Percentiles rank a stretch among this genome's conserved stretches.
These are phyloP conservation scores for Arthroderma uncinatum DNA, from an alignment of 2,329 filamentous ascomycete genomes.

Conservation along the genomic window DNA sequence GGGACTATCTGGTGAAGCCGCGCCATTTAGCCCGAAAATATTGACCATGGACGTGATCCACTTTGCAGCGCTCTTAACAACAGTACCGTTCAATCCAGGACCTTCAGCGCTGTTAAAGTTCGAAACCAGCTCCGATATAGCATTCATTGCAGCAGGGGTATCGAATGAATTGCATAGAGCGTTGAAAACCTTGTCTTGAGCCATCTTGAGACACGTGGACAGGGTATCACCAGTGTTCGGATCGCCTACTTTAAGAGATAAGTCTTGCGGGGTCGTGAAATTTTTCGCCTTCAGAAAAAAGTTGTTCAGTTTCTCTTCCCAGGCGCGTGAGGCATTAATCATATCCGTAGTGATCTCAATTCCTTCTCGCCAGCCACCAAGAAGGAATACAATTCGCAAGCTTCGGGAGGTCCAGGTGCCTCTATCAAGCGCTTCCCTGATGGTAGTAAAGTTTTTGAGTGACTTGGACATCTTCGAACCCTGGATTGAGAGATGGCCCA, in stretches of 20 bases:
- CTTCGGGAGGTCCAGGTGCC: conserved; percentile 65
- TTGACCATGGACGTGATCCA: conserved; percentile 78
- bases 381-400: conserved; percentile 77
- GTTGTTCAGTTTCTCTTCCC: conserved; percentile 69
- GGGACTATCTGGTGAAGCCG: conserved; percentile 24
- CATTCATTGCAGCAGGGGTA: conserved; percentile 64
- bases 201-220: background rate
- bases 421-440: conserved; percentile 62
- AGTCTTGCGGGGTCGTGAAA: conserved; percentile 23
- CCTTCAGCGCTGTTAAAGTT: conserved; percentile 54
- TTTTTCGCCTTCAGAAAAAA: conserved; percentile 52
- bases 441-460: conserved; percentile 91
- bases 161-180: conserved; percentile 77
- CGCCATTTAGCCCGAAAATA: conserved; percentile 61
- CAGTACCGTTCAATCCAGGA: conserved; percentile 35
- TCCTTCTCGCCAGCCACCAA: conserved; percentile 80
- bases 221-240: conserved; percentile 28
- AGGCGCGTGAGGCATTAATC: conserved; percentile 59
- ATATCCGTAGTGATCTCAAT: conserved; percentile 83
- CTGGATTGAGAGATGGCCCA: conserved; percentile 80
- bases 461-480: conserved; percentile 95
- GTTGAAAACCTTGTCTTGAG: conserved; percentile 29
- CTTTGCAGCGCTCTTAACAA: conserved; percentile 48
- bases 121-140: conserved; percentile 66
- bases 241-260: conserved; percentile 10